Evolutionary conservation across 2,329 filamentous ascomycete genomes (phyloP).

Genomic region (Claviceps purpurea): DNA sequence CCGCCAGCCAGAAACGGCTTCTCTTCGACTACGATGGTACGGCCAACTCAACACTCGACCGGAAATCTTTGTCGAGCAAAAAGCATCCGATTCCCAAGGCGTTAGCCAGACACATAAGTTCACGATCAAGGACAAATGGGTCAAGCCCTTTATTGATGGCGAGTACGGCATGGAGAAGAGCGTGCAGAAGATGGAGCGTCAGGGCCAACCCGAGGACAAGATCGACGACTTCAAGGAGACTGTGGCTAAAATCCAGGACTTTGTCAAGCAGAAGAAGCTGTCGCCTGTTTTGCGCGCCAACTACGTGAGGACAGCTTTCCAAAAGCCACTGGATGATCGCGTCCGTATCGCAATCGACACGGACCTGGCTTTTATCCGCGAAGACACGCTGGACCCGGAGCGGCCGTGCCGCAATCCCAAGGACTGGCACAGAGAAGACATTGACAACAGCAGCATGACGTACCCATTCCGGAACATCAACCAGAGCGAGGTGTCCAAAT

Average conservation of each 20-base stretch:
- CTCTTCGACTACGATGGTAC: constrained; percentile 81
- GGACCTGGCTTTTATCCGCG: constrained; percentile 73
- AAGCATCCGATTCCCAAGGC: constrained; percentile 65
- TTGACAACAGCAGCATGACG: constrained; percentile 68
- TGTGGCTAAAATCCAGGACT: constrained; percentile 64
- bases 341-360: constrained; percentile 90
- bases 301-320: constrained; percentile 89
- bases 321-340: constrained; percentile 83
- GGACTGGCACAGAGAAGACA: constrained; percentile 83
- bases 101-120: constrained; percentile 69
- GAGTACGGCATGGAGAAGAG: constrained; percentile 89
- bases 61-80: constrained; percentile 79
- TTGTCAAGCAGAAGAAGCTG: constrained; percentile 63
- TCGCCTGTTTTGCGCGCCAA: constrained; percentile 82
- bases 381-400: constrained; percentile 62
- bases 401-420: constrained; percentile 80
- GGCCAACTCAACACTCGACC: constrained; percentile 68
- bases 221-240: constrained; percentile 57
- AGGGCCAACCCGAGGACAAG: constrained; percentile 52
- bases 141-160: constrained; percentile 73
- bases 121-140: constrained; percentile 84
- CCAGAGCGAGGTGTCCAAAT: constrained; percentile 80
- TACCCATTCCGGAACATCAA: constrained; percentile 82
- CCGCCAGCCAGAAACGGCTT: constrained; percentile 60
- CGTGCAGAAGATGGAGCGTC: constrained; percentile 71